Conservation (phyloP, 1,139 yeast genomes). For the Pichia sp. region DNA sequence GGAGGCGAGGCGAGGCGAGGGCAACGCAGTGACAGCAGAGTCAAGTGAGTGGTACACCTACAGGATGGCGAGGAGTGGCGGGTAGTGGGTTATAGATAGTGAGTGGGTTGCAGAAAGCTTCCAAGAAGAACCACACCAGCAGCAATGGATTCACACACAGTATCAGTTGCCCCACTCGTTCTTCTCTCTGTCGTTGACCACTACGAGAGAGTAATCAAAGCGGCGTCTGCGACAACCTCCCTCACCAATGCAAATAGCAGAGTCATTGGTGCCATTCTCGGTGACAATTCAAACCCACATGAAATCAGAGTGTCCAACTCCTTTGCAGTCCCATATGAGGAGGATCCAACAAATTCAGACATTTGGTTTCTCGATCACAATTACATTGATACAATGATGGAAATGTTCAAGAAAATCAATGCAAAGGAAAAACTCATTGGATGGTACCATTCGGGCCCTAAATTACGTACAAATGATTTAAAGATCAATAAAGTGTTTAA, state of each 20-base stretch:
- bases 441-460: conserved; percentile 99
- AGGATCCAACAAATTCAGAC: conserved; percentile 85
- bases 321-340: conserved; percentile 92
- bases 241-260: conserved; percentile 52
- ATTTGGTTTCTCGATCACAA: conserved; percentile 98
- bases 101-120: no score
- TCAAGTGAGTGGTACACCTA: no score
- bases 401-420: conserved; percentile 95
- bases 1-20: no score
- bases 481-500: conserved; percentile 88
- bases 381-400: conserved; percentile 93
- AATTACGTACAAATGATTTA: conserved; percentile 78
- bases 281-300: conserved; percentile 48
- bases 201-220: conserved; percentile 58
- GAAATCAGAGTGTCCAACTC: conserved; percentile 62
- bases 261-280: conserved; percentile 90
- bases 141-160: no score
- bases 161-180: conserved; percentile 93
- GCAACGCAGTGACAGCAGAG: no score
- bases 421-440: conserved; percentile 95
- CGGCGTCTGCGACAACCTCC: conserved; percentile 33
- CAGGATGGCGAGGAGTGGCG: no score
- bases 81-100: no score
- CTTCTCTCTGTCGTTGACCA: conserved; percentile 93
- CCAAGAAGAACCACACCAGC: no score